Evolutionary conservation across 768 basidiomycete genomes (phyloP), one percentile per base, ranked within the genome.

Genomic region (Russula griseocarnosa): DNA sequence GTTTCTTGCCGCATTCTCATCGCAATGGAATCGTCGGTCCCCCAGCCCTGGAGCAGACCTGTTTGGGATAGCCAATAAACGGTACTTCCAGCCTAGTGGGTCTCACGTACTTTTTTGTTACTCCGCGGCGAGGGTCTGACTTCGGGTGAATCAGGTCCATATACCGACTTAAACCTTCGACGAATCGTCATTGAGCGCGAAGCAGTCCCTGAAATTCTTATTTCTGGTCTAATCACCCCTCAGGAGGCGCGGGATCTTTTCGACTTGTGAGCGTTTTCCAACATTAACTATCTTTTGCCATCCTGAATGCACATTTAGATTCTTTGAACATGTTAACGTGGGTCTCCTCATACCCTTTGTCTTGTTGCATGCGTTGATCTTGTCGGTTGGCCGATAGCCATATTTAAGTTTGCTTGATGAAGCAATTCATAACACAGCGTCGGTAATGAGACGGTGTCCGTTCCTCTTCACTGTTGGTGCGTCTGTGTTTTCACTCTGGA

Each of bases 381-480:
- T 18, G 56, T 52, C 18, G 10, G 24, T 24, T 60, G 52, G 32
- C 61, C 13, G 13, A 18, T 66, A 85, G 83, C 81, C 83, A 1
- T 82, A 78, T 67, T 82, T 85, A 68, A 82, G 83, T 9, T 77
- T 86, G 59, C 74, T 86, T 54, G 85, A 87, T 71, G 78, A 77
- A 40, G 79, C 76, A 44, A 75, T 85, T 20, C 84, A 86, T 69
- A 83, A 80, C 0, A 80, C 85, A 9, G 75, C 77, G 34, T 74
- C 79, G 14, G 75, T 85, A 26, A 80, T 85, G 55, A 80, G 82
- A 73, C 77, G 78, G 9, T 78, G 78, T 62, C 84, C 84, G 10
- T 84, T 85, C 69, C 75, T 85, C 16, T 84, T 86, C 73, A 85
- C 83, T 52, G 82, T 84, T 66, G 76, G 85, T 85, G 65, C 76